Evolutionary conservation across 208 protist species (phyloP).

Genomic region (Acanthamoeba royreba): DNA sequence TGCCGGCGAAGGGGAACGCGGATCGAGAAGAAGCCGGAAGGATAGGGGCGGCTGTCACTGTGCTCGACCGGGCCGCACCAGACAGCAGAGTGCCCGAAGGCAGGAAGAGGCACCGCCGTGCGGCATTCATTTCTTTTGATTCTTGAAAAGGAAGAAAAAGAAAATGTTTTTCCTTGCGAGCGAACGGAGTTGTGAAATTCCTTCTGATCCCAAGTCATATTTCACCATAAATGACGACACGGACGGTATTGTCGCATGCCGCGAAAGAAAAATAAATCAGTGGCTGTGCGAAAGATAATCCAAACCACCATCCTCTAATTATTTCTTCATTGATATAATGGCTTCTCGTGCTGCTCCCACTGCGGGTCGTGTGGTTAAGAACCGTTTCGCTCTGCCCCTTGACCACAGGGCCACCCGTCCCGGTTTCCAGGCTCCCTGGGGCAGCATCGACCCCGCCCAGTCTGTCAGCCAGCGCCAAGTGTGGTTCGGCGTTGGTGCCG

Average conservation of each 20-base stretch:
- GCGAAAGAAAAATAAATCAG: no score
- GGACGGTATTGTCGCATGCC: no score
- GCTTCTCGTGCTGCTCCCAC: not conserved
- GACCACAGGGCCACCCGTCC: not conserved
- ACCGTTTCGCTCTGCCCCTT: not conserved
- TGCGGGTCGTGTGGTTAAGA: not conserved
- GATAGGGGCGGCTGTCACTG: no score
- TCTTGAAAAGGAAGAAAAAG: not conserved
- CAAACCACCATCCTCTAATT: no score
- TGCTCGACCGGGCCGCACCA: no score
- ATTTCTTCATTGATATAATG: not conserved
- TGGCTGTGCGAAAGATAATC: no score
- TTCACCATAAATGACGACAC: not conserved
- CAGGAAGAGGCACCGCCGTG: not conserved
- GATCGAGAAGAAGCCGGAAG: not conserved
- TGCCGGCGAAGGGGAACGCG: not conserved
- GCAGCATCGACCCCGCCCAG: not conserved
- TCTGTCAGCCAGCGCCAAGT: not conserved
- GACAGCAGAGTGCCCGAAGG: no score
- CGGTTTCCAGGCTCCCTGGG: slow-evolving; percentile 18
- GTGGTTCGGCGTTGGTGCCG: not conserved
- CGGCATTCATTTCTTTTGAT: not conserved
- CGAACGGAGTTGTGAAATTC: not conserved
- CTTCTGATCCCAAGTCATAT: not conserved
- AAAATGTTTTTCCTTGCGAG: no score